Evolutionary conservation across 2,329 filamentous ascomycete species (phyloP).

Genomic region (Peltaster fructicola): DNA sequence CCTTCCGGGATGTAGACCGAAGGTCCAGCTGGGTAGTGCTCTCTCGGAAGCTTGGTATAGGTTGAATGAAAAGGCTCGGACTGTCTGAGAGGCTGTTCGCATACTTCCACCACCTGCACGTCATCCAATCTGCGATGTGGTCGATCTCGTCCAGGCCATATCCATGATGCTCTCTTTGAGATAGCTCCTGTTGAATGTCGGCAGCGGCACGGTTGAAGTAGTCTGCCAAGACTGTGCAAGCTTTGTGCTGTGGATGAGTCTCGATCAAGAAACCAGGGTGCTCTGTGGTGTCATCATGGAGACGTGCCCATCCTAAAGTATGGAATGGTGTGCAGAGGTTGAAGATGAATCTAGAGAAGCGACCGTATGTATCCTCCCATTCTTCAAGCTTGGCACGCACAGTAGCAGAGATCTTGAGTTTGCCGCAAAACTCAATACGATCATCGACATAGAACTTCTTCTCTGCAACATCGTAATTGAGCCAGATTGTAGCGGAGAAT

Average conservation of each 20-base stretch:
- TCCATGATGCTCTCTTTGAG: background rate
- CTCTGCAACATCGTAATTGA: conserved; percentile 9
- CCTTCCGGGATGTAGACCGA: too few relatives aligned
- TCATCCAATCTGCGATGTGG: background rate
- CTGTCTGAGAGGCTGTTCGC: background rate
- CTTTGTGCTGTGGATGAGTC: too few relatives aligned
- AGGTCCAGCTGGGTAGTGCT: too few relatives aligned
- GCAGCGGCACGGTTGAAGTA: background rate
- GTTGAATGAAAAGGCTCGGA: too few relatives aligned
- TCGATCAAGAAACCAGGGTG: background rate
- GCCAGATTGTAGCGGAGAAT: conserved; percentile 6
- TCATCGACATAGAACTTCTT: conserved; percentile 6
- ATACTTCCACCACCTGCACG: background rate
- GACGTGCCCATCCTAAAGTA: background rate
- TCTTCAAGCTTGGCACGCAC: background rate
- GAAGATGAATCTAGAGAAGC: conserved; percentile 1
- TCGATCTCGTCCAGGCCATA: background rate
- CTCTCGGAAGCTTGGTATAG: too few relatives aligned
- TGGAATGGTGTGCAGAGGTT: conserved; percentile 4
- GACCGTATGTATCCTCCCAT: background rate
- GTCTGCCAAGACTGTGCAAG: background rate
- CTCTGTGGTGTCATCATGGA: background rate
- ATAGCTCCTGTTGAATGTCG: background rate
- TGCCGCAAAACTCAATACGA: conserved; percentile 1
- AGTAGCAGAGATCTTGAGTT: conserved; percentile 1